Evolutionary conservation across 345 rosid genomes (phyloP).

Genomic region (Eucalyptus curtisii): DNA sequence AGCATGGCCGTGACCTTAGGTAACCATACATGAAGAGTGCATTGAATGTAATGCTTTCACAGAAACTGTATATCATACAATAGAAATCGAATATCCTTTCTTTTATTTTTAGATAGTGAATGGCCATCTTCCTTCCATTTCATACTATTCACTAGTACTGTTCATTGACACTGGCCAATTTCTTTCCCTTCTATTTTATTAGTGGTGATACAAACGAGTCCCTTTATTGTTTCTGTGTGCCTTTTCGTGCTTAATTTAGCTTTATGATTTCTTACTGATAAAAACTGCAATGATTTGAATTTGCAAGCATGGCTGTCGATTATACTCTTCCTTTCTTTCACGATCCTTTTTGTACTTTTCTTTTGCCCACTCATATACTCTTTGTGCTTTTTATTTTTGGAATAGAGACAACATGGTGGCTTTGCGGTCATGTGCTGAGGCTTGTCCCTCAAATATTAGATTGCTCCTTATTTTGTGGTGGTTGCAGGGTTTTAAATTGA

Average conservation of each 20-base stretch:
- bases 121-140: background rate
- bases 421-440: background rate
- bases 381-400: background rate
- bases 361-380: background rate
- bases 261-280: background rate
- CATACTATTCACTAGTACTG: background rate
- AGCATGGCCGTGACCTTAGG: background rate
- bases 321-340: background rate
- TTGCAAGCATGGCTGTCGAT: background rate
- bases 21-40: background rate
- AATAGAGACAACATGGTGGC: background rate
- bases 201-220: background rate
- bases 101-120: background rate
- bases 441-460: background rate
- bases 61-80: background rate
- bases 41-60: background rate
- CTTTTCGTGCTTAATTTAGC: background rate
- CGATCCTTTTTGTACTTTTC: background rate
- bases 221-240: background rate
- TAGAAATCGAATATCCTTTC: background rate
- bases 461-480: background rate
- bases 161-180: background rate
- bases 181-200: background rate
- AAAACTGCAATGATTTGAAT: background rate
- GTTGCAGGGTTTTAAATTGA: background rate